Evolutionary conservation across 2,329 filamentous ascomycete genomes (phyloP).

Genomic region (Chrysoporthe deuterocubensis): DNA sequence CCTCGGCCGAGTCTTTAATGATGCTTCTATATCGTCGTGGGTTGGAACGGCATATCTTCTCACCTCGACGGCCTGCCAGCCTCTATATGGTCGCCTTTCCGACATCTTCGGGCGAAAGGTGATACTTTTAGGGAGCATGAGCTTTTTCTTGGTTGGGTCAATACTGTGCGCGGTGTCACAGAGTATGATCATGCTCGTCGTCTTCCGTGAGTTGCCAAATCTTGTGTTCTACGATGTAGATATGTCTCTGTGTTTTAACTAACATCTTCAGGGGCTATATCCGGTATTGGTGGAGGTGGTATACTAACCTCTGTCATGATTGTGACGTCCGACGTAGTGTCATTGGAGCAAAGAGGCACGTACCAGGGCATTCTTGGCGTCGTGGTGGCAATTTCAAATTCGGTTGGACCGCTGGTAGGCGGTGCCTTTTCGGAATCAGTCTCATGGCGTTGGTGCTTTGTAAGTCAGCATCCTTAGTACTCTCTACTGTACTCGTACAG

Average conservation of each 20-base stretch:
- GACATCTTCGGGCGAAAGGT: slow-evolving; percentile 60
- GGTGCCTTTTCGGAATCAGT: slow-evolving; percentile 23
- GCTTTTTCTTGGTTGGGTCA: slow-evolving; percentile 28
- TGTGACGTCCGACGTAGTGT: slow-evolving; percentile 29
- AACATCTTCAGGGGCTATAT: slow-evolving; percentile 17
- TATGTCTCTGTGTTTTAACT: background rate
- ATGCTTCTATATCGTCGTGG: slow-evolving; percentile 45
- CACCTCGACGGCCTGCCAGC: slow-evolving; percentile 63
- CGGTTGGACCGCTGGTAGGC: slow-evolving; percentile 23
- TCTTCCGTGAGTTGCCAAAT: slow-evolving; percentile 24
- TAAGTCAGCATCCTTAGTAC: background rate
- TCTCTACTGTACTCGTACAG: background rate
- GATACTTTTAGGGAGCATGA: slow-evolving; percentile 22
- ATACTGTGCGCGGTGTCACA: slow-evolving; percentile 27
- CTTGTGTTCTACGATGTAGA: background rate
- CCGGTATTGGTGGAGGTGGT: slow-evolving; percentile 28
- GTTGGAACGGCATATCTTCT: slow-evolving; percentile 56
- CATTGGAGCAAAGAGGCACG: slow-evolving; percentile 26
- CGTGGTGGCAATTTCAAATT: slow-evolving; percentile 25
- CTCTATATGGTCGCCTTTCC: slow-evolving; percentile 64
- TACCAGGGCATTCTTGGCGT: slow-evolving; percentile 30
- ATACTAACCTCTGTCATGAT: slow-evolving; percentile 27
- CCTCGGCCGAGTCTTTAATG: slow-evolving; percentile 14
- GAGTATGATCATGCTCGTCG: slow-evolving; percentile 28
- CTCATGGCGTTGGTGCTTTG: slow-evolving; percentile 26